Percentiles rank a stretch among this genome's conserved stretches.
Conservation (phyloP, 371 early-diverging fungal species). For the Syncephalis fuscata region DNA sequence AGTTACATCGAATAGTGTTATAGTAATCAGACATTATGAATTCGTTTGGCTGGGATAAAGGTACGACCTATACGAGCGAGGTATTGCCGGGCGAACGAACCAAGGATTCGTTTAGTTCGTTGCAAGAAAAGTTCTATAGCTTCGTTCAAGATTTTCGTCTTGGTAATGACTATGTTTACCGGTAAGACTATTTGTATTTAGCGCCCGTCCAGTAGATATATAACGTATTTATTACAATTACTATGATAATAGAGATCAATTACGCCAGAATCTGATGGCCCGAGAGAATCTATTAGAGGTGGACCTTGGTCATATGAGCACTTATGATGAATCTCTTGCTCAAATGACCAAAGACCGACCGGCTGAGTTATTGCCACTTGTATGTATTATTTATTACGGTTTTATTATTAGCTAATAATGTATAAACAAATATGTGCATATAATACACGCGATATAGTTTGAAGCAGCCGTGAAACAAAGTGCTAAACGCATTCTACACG, state of each 20-base stretch:
- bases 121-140: conserved; percentile 38
- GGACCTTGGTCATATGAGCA: conserved; percentile 65
- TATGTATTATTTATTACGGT: conserved; percentile 17
- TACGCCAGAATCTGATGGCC: conserved; percentile 61
- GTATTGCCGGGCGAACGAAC: conserved; percentile 40
- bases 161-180: conserved; percentile 59
- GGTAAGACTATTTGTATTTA: conserved; percentile 14
- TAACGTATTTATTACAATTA: conserved; percentile 1
- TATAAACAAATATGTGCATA: too few relatives aligned
- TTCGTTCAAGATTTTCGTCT: conserved; percentile 65
- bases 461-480: conserved; percentile 63
- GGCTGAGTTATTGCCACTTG: conserved; percentile 55
- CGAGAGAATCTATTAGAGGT: conserved; percentile 68
- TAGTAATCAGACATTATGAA: conserved; percentile 29
- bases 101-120: conserved; percentile 27
- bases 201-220: not conserved
- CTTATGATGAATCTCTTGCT: conserved; percentile 65
- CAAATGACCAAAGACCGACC: conserved; percentile 61
- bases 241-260: conserved; percentile 58
- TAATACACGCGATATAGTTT: conserved; percentile 29
- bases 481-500: conserved; percentile 42
- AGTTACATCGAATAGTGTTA: too few relatives aligned
- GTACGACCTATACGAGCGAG: conserved; percentile 48
- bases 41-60: conserved; percentile 66
- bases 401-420: too few relatives aligned